These are phyloP conservation scores for Aspergillus sp. DNA, from an alignment of 2,329 filamentous ascomycete genomes.

Conservation along the genomic window DNA sequence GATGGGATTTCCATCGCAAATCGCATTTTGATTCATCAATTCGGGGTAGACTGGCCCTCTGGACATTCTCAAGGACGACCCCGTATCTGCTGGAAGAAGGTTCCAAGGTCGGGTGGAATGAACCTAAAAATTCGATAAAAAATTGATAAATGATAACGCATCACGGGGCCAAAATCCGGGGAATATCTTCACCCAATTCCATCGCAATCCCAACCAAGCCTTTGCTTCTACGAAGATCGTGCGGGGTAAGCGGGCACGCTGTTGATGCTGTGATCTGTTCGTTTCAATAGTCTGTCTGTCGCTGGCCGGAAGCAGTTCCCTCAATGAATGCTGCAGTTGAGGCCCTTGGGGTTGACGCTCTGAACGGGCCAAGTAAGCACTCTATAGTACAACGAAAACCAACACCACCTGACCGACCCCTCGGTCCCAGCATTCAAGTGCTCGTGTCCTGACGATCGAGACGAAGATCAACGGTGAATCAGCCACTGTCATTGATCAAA, in stretches of 20 bases:
- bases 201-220: constrained; percentile 1
- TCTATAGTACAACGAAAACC: neutral
- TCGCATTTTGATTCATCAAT: no score
- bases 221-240: constrained; percentile 8
- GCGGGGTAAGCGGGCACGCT: constrained; percentile 7
- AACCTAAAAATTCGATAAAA: constrained; percentile 1
- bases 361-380: neutral
- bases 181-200: neutral
- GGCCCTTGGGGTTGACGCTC: neutral
- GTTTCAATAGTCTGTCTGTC: neutral
- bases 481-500: neutral
- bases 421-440: neutral
- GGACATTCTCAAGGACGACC: neutral
- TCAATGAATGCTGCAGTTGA: neutral
- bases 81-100: neutral
- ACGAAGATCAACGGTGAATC: neutral
- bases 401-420: neutral
- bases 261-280: constrained; percentile 2
- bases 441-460: neutral
- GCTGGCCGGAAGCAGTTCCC: neutral
- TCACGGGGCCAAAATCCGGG: constrained; percentile 4
- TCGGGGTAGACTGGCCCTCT: no score
- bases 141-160: neutral
- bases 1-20: neutral
- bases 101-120: neutral